Evolutionary conservation across 352 stramenopile species (phyloP).

Genomic region (Phytophthora hibernalis): DNA sequence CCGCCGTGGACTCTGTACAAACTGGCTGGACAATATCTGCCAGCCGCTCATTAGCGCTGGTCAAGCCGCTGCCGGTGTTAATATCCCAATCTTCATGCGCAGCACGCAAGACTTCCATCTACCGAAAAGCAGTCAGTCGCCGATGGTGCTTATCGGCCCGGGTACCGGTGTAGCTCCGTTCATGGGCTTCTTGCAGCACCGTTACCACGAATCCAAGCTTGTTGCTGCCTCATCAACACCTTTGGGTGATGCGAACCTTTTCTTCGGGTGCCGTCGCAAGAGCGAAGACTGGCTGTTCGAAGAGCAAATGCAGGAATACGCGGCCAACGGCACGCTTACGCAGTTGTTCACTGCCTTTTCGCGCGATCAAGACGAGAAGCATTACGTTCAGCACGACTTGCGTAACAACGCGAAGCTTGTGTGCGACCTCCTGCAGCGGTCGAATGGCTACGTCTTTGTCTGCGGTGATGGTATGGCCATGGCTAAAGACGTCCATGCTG

Average conservation of each 20-base stretch:
- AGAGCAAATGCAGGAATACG: conserved; percentile 83
- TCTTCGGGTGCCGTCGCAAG: conserved; percentile 92
- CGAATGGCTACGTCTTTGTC: conserved; percentile 92
- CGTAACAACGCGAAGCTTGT: conserved; percentile 65
- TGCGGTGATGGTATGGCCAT: conserved; percentile 96
- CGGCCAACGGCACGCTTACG: conserved; percentile 73
- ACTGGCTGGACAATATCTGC: conserved; percentile 63
- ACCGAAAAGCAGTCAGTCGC: conserved; percentile 78
- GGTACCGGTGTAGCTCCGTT: conserved; percentile 97
- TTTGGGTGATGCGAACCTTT: conserved; percentile 85
- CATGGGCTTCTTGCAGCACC: conserved; percentile 96
- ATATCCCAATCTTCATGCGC: conserved; percentile 92
- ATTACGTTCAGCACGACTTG: conserved; percentile 95
- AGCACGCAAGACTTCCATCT: conserved; percentile 91
- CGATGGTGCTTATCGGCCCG: conserved; percentile 95
- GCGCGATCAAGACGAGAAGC: conserved; percentile 89
- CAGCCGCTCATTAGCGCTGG: conserved; percentile 44
- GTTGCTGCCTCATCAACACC: conserved; percentile 2
- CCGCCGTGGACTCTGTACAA: conserved; percentile 68
- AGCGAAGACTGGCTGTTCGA: conserved; percentile 95
- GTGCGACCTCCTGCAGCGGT: conserved; percentile 76
- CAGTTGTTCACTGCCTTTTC: conserved; percentile 93
- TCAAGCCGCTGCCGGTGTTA: conserved; percentile 16
- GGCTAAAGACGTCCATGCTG: conserved; percentile 94
- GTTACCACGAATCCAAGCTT: conserved; percentile 44